phyloP scores from a whole-genome alignment of 1,284 basidiomycete genomes.

The Trametes polyzona region DNA sequence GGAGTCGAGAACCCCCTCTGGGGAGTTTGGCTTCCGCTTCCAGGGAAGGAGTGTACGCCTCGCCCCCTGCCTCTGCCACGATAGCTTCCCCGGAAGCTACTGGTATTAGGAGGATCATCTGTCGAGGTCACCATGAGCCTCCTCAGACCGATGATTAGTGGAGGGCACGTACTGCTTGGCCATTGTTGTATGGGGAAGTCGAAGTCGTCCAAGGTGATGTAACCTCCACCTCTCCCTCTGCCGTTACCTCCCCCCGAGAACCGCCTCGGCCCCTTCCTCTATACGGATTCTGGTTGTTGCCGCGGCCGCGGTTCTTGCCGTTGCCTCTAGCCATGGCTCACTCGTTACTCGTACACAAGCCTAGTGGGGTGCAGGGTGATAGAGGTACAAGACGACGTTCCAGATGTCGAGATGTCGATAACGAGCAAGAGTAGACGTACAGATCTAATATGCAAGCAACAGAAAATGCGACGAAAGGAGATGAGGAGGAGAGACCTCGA shows the following conservation, averaged over 20 bases:
- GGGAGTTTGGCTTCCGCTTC: constrained; percentile 17
- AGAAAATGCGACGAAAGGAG: not conserved
- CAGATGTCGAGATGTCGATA: not conserved
- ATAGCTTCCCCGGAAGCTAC: constrained; percentile 1
- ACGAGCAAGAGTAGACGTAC: not conserved
- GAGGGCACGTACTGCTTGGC: constrained; percentile 30
- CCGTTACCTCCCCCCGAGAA: constrained; percentile 26
- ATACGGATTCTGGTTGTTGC: not conserved
- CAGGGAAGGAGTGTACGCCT: constrained; percentile 8
- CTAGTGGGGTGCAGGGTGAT: not conserved
- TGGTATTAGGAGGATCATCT: constrained; percentile 21
- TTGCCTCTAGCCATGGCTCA: constrained; percentile 33
- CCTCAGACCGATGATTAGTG: too few species aligned
- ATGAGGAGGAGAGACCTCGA: not conserved
- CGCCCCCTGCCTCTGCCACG: constrained; percentile 23
- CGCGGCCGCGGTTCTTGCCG: constrained; percentile 22
- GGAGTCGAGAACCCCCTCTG: constrained; percentile 15
- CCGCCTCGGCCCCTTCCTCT: constrained; percentile 18
- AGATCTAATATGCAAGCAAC: not conserved
- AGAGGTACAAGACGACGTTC: constrained; percentile 13
- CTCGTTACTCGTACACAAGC: constrained; percentile 25
- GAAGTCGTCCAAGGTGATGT: constrained; percentile 28
- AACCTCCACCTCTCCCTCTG: constrained; percentile 31
- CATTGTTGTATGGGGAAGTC: constrained; percentile 38
- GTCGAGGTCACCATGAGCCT: too few species aligned